Evolutionary conservation across 257 asterid genomes (phyloP), one percentile per base, ranked within the genome.

Genomic region (Fraxinus americana): DNA sequence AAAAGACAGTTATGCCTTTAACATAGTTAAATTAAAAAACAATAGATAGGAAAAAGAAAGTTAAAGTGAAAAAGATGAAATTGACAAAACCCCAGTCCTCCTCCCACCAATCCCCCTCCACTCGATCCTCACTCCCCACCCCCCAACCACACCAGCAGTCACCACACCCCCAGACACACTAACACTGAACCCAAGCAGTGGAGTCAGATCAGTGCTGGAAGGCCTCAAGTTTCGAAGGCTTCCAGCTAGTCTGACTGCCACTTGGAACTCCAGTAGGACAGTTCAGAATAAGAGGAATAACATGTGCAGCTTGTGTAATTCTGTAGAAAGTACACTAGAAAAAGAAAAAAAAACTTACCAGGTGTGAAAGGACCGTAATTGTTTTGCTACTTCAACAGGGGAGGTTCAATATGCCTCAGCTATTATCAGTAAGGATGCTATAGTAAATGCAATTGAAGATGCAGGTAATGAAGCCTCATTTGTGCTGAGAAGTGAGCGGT

Each of bases 201-300:
- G 45, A 39, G 45, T 8, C 11, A 1, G 45, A 12, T 8, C 45
- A 10, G 45, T 39, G 45, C 11, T 39, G 45, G 13, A 39, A 39
- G 45, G 48, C 48, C 48, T 8, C 48, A 41, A 41, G 48, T 41
- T 36, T 36, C 12, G 48, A 10, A 41, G 19, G 63, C 8, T 17
- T 52, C 21, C 21, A 52, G 63, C 63, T 11, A 12, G 1, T 41
- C 48, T 17, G 63, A 77, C 79, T 83, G 79, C 81, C 86, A 71
- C 82, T 80, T 36, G 88, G 87, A 80, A 86, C 86, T n/a, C 82
- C 90, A 67, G 79, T 88, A 71, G 97, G 99, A 48, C 98, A 93
- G 90, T 96, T 96, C 83, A 86, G 86, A n/a, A 96, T 93, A 63
- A 97, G 97, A 80, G 99, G 99, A 77, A 92, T 96, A 97, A 96